Evolutionary conservation across 176 grass and related monocot genomes (phyloP), one percentile per base, ranked within the genome.

Genomic region (Avena insularis): DNA sequence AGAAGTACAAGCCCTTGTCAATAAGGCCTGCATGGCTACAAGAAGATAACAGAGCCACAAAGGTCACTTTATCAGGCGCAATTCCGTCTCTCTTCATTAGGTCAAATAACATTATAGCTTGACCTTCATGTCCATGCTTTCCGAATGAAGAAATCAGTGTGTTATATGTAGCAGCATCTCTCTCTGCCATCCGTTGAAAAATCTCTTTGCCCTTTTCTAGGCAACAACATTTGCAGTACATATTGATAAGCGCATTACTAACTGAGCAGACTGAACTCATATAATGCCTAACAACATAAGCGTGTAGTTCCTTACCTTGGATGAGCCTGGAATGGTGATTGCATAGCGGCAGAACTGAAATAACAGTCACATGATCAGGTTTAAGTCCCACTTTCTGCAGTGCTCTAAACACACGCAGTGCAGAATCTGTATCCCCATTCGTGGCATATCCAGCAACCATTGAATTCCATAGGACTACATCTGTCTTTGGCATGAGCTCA

Each of bases 201-300:
- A 87, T 53, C 0, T 82, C 64, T 20, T 60, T 83, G 29, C 87
- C 92, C 50, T 79, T 70, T 74, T 82, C 87, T 62, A 91, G 84
- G 83, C 63, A 91, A 70, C 89, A 87, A 6, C 85, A 87, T 51
- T 94, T 94, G 87, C 92, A 94, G 40, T 94, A 94, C 92, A 94
- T 91, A 67, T 94, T 87, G 53, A 89, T 83, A 77, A 94, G 82
- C n/a, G 92, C 88, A 38, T 94, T 94, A 83, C 75, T 83, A 8
- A 94, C 87, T 82, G 92, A 89, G 79, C 82, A 83, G 48, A 91
- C 59, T 38, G 84, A 89, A 82, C 62, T 66, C 65, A 87, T 69
- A 31, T n/a, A 45, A 62, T 77, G 40, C 56, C 85, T 94, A 57
- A 88, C 63, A 1, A 78, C 66, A 75, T 85, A 94, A 29, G 80